A percentile compares a stretch with the other conserved stretches of the same genome.
phyloP scores from a whole-genome alignment of 352 stramenopile species.

The Phytophthora fragariae region DNA sequence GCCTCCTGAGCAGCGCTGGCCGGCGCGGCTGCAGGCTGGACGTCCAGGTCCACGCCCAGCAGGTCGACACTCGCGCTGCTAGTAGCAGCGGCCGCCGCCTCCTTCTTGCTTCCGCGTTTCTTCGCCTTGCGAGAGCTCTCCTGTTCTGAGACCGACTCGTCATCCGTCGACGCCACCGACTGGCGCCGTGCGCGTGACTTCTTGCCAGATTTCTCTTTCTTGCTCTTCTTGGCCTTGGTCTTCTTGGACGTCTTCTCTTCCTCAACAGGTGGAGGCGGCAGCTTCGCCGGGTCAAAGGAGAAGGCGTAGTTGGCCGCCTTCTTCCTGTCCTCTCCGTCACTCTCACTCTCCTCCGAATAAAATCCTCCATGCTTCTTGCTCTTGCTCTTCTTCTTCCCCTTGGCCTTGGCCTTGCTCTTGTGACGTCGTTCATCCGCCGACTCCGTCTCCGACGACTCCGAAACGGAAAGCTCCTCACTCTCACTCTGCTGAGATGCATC shows the following conservation, averaged over 20 bases:
- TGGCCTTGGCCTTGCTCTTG: constrained; percentile 41
- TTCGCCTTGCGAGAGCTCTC: constrained; percentile 50
- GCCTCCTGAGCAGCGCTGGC: constrained; percentile 20
- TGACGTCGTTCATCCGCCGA: constrained; percentile 35
- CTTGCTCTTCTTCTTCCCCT: constrained; percentile 43
- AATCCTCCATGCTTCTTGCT: constrained; percentile 41
- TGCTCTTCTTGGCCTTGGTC: constrained; percentile 35
- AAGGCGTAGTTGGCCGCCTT: constrained; percentile 47
- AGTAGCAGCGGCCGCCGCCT: constrained; percentile 4
- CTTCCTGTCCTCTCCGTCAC: constrained; percentile 42
- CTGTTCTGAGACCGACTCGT: constrained; percentile 47
- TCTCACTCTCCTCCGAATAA: constrained; percentile 52
- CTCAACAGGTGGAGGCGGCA: constrained; percentile 42
- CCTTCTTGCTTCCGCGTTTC: constrained; percentile 37
- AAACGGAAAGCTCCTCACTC: constrained; percentile 25
- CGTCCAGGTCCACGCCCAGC: constrained; percentile 58
- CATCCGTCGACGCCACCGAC: constrained; percentile 51
- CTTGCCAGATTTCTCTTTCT: constrained; percentile 41
- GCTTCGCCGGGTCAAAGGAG: constrained; percentile 61
- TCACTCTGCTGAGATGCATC: constrained; percentile 15
- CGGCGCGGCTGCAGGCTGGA: constrained; percentile 14
- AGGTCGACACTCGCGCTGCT: constrained; percentile 52
- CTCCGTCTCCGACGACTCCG: constrained; percentile 42
- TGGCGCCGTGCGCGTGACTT: constrained; percentile 42
- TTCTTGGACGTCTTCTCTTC: constrained; percentile 34